Evolutionary conservation across 805 yeast genomes (phyloP), one percentile per base, ranked within the genome.

Genomic region (Kuraishia ogatae): DNA sequence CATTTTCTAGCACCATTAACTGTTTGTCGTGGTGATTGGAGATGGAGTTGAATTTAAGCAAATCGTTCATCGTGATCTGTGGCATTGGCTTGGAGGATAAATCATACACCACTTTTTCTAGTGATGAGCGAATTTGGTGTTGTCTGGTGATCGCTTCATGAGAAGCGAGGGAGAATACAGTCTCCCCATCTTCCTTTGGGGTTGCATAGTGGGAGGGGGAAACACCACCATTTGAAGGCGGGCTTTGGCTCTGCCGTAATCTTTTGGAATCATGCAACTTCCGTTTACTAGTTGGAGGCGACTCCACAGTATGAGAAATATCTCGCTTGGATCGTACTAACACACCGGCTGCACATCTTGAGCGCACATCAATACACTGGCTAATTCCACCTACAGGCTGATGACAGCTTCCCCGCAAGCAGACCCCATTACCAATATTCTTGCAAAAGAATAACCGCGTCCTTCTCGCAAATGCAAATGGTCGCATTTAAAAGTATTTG

Each of bases 61-160:
- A 64, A 19, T 78, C 77, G 54, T 76, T 75, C 57, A 82, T 70
- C 2, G 84, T 75, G 39, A 84, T 69, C 50, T 78, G 76, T 15
- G 86, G 82, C 39, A 84, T 66, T 4, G 79, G 76, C 55, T 74
- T 74, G 20, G 68, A 65, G 1, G 89, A 78, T 61, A 81, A 82
- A 57, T 79, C 79, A 52, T 80, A 76, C 48, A 86, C 82, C 54
- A 84, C 73, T 47, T 79, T 70, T 58, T 84, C 88, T 24, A 85
- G 67, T 4, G 83, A 75, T 1, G 85, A 76, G 54, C 89, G 68
- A 24, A 82, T 75, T 57, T 78, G 75, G 66, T 83, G 83, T 56
- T 82, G 55, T 35, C 29, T 53, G 29, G 47, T 50, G 24, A 53
- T 52, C 4, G 24, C 50, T 10, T 52, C 53, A 19, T 52, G 53